Base-by-base conservation (phyloP, 441 rosid genomes). In the Brassica balearica region DNA sequence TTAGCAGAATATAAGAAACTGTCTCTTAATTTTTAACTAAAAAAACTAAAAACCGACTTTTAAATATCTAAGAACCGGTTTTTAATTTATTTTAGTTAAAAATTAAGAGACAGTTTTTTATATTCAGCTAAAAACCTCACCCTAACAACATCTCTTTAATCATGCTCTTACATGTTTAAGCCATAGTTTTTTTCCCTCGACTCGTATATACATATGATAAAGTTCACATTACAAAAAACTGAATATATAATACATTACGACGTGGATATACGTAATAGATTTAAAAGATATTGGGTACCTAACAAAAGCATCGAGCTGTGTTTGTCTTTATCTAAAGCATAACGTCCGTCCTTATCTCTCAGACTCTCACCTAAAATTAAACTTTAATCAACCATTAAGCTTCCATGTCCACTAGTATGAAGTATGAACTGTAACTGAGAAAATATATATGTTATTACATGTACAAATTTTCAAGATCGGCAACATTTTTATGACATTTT, bases 211-310 rank as follows among this genome's bases (percentile, higher is more conserved):
- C 29, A 41, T 62, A 19, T 20, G 32, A 65, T 74, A 65, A 69
- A 22, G 65, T 22, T 27, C 80, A 70, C 58, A 53, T 14, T 70
- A 19, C 23, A 51, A 48, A 43, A 46, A 68, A 58, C 29, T 12
- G 59, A 63, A 60, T 41, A 27, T 11, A 38, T 27, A 11, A 56
- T 15, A 78, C 43, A 29, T 32, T 22, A 27, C 58, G 23, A 72
- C 76, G 68, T 72, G 77, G 73, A 72, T 32, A 43, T 43, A 65
- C 53, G n/a, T 59, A 58, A 41, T 32, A 66, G 19, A 59, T 66
- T 41, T 58, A 46, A 78, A 66, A 55, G 55, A 46, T 67, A 56
- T 77, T 65, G 68, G 81, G 23, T 78, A 55, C 73, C 77, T 20
- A 72, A 67, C 59, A 43, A 20, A 20, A 19, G 77, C 77, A 67